Base-by-base conservation (phyloP, 164 flowering plant species). In the Cinnamomum chago region DNA sequence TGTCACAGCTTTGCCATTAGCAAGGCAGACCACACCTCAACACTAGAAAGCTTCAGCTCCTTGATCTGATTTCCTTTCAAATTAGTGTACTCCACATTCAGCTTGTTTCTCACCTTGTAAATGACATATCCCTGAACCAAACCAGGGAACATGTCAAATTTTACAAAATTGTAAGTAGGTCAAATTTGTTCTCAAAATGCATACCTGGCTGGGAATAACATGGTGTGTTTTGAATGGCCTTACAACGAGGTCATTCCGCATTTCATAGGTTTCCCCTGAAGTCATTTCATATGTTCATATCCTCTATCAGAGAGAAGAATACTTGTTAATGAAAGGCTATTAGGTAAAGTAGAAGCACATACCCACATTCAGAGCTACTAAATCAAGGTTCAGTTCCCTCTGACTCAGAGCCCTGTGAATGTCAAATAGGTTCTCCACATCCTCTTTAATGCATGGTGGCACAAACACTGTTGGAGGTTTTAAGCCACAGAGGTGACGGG, bases 141-240 rank as follows among this genome's bases (percentile, higher is more conserved):
- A 82, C 72, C 40, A 73, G 5, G 62, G 13, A 70, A 50, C 24
- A 30, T 50, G 30, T 70, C 40, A 70, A n/a, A 14, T 23, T 3
- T 70, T 13, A 9, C 47, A 40, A 40, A 40, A 40, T 40, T 40
- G 11, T 9, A 40, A 40, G 47, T 5, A 40, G 47, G 47, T 40
- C 47, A 40, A 40, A 9, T 40, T 40, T 40, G 47, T 40, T 40
- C 47, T 9, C 47, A 40, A 1, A 9, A 40, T 62, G 50, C 65
- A 66, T 77, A 96, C 99, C 98, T 96, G 99, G 84, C 99, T 93
- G 67, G 98, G 94, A 72, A 96, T 92, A 51, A 89, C 97, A 86
- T 96, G 99, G 79, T 89, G 81, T 50, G 99, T 96, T 76, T 78
- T 86, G 81, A 94, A 94, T 58, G 99, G 92, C 67, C 98, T 81